Evolutionary conservation across 2,329 filamentous ascomycete genomes (phyloP), one percentile per base, ranked within the genome.

Genomic region (Neoscytalidium dimidiatum): DNA sequence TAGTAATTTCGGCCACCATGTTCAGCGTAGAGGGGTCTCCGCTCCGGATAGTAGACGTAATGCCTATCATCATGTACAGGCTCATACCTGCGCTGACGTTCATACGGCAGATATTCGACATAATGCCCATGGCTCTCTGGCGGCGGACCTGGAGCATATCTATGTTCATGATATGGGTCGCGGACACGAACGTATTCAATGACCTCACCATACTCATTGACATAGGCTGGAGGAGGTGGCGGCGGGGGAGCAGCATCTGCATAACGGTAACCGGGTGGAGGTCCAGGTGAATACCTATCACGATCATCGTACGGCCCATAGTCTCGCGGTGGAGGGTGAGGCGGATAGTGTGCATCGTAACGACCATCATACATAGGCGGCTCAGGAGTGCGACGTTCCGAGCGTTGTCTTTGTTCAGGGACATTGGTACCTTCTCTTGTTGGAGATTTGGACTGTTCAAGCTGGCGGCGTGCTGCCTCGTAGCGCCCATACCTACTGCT

Each of bases 151-250:
- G 31, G 61, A 5, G 43, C 26, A 28, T 64, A 64, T 41, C 49
- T 33, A 29, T 44, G 61, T 1, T 49, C 52, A 29, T 44, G 52
- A 14, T 64, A 64, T 14, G 63, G 53, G 17, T 65, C 64, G 7
- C 41, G 49, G 13, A 66, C 51, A 13, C 60, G 62, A 8, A 66
- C 61, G 23, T 66, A 66, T 28, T 64, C 60, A 23, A 66, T 52
- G 23, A 58, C 43, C 28, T 66, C 61, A 31, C 53, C 65, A 29
- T 64, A 64, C n/a, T 64, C 65, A 17, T 66, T 62, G 44, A 66
- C 35, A n/a, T 62, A 66, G 6, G 56, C 38, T 11, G 49, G 43
- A 11, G 43, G 31, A 35, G 63, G 44, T 3, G 49, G 62, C n/a
- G 38, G 49, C 14, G 49, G 17, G n/a, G 43, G 38, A 41, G 38